phyloP scores from a whole-genome alignment of 495 filamentous ascomycete genomes.

The Oidiodendron maius region DNA sequence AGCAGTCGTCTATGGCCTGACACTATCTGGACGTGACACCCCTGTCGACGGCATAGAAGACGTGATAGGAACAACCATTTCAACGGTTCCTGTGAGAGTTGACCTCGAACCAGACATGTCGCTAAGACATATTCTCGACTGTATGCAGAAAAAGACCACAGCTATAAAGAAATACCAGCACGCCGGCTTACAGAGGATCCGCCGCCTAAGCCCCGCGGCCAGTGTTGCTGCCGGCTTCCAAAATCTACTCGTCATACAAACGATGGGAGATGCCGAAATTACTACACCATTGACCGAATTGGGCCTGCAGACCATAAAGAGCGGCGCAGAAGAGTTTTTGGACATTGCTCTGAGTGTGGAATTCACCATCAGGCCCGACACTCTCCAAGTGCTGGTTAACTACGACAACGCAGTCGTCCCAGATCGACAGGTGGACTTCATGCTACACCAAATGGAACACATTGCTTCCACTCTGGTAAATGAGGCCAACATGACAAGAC shows the following conservation, averaged over 20 bases:
- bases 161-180: conserved; percentile 8
- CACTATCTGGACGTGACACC: conserved; percentile 1
- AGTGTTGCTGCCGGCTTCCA: background rate
- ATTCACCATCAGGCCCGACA: too few relatives aligned
- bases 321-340: too few relatives aligned
- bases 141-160: conserved; percentile 49
- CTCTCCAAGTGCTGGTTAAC: too few relatives aligned
- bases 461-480: too few relatives aligned
- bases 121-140: conserved; percentile 40
- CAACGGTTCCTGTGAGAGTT: conserved; percentile 3
- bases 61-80: conserved; percentile 3
- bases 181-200: background rate
- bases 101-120: conserved; percentile 54
- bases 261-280: too few relatives aligned
- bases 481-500: too few relatives aligned
- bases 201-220: background rate
- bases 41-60: conserved; percentile 6
- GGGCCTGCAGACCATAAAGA: too few relatives aligned
- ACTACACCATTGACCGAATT: too few relatives aligned
- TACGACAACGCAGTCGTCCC: too few relatives aligned
- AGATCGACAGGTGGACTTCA: too few relatives aligned
- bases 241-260: background rate
- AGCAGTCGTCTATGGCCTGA: conserved; percentile 38
- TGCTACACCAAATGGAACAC: too few relatives aligned
- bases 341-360: too few relatives aligned